Evolutionary conservation across 2,329 filamentous ascomycete species (phyloP).

Genomic region (Cercospora brassicicola): DNA sequence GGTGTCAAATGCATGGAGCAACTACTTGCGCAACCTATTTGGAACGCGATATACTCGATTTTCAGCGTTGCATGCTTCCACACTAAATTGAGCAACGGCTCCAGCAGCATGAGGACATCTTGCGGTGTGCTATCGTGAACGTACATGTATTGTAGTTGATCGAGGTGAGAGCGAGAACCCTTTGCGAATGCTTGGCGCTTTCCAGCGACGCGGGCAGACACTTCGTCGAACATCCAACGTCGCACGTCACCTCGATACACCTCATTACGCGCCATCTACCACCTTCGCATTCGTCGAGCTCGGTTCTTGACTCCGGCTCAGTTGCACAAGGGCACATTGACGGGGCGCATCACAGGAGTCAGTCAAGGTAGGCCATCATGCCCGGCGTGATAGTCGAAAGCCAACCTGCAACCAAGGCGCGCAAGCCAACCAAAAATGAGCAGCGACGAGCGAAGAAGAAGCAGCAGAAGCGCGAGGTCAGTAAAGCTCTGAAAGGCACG

Average conservation of each 20-base stretch:
- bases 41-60: neutral
- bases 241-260: neutral
- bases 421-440: slow-evolving; percentile 90
- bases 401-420: slow-evolving; percentile 35
- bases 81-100: neutral
- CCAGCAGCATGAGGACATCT: neutral
- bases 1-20: neutral
- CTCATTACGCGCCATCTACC: neutral
- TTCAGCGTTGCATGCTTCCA: neutral
- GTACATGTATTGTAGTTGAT: neutral
- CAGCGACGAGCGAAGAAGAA: slow-evolving; percentile 92
- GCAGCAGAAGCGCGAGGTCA: slow-evolving; percentile 69
- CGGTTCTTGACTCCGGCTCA: neutral
- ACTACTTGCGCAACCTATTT: neutral
- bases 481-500: neutral
- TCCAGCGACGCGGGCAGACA: neutral
- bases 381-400: slow-evolving; percentile 38
- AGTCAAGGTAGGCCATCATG: slow-evolving; percentile 36
- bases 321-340: neutral
- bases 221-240: neutral
- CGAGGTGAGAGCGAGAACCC: neutral
- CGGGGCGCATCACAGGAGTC: slow-evolving; percentile 2
- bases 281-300: neutral
- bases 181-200: slow-evolving; percentile 4
- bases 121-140: neutral